Conservation (phyloP, 305 asterid species). For the Caryopteris hybrid region DNA sequence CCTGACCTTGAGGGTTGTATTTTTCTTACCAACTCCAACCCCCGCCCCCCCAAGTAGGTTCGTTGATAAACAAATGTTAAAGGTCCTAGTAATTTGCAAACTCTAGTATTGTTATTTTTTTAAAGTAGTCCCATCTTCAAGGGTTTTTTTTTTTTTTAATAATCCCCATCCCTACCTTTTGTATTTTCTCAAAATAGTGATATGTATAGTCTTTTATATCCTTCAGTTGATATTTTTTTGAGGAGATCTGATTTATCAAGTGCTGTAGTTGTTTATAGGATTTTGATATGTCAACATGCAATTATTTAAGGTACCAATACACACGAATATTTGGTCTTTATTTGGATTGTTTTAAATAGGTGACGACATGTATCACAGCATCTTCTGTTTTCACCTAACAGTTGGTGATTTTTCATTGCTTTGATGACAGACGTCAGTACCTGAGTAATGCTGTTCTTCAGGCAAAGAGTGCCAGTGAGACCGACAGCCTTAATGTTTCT, state of each 20-base stretch:
- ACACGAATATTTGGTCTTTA: background rate
- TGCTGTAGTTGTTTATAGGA: slow-evolving; percentile 5
- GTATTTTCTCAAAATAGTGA: too few species aligned
- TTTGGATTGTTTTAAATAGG: background rate
- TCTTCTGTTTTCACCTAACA: slow-evolving; percentile 18
- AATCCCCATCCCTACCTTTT: too few species aligned
- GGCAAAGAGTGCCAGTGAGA: slow-evolving; percentile 82
- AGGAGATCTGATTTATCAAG: background rate
- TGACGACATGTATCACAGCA: background rate
- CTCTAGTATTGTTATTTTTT: background rate
- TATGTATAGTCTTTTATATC: slow-evolving; percentile 1
- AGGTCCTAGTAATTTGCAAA: background rate
- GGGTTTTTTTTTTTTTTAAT: too few species aligned
- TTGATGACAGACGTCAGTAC: slow-evolving; percentile 83
- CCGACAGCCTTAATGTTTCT: slow-evolving; percentile 44
- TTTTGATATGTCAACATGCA: slow-evolving; percentile 5
- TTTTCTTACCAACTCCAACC: background rate
- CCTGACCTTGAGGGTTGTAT: background rate
- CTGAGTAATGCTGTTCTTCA: slow-evolving; percentile 95
- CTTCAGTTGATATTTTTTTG: background rate
- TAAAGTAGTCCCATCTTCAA: background rate
- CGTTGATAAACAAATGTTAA: background rate
- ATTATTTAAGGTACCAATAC: background rate
- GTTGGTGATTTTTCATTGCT: slow-evolving; percentile 22
- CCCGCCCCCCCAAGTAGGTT: background rate